Evolutionary conservation across 164 flowering plant genomes (phyloP), one percentile per base, ranked within the genome.

Genomic region (Malania oleifera): DNA sequence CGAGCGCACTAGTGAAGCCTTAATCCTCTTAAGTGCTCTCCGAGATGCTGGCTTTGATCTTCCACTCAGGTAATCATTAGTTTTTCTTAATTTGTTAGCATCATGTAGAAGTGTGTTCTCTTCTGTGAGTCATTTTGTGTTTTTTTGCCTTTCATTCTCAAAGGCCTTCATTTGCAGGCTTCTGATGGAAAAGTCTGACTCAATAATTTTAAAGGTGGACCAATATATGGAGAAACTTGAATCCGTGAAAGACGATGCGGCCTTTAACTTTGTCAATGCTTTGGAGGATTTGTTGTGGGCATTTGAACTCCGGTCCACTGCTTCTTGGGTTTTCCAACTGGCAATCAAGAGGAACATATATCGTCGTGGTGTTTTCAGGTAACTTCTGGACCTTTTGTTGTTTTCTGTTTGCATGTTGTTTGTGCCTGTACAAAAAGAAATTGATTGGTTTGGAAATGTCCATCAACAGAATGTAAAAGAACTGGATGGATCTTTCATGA

Each of bases 291-390:
- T 93, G 31, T 68, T 93, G 70, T 93, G 99, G 99, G 96, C 97
- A 64, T 93, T 86, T 73, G 95, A 93, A 70, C 85, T 70, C 35
- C 86, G 99, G 26, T 89, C 96, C 37, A 86, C 97, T 63, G 99
- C 99, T 31, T 80, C 92, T 35, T 93, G 95, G 97, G 73, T 93
- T 76, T 93, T 90, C 58, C 99, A 90, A 57, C 51, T 93, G 66
- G 99, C 97, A 50, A 71, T 90, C 28, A 84, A 76, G 73, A 88
- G 76, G 68, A 65, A 62, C 29, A 80, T 95, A 19, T 95, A 86
- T 67, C 80, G 68, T 24, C 77, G 73, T 61, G 75, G 82, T 69
- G 71, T 90, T 10, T 90, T 83, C 80, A 84, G 99, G 99, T 90
- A 70, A 19, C 34, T 47, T 37, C 28, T 46, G 8, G 37, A 45